These are phyloP conservation scores for Rubus parviflorus DNA, from an alignment of 306 rosid genomes.

Conservation along the genomic window DNA sequence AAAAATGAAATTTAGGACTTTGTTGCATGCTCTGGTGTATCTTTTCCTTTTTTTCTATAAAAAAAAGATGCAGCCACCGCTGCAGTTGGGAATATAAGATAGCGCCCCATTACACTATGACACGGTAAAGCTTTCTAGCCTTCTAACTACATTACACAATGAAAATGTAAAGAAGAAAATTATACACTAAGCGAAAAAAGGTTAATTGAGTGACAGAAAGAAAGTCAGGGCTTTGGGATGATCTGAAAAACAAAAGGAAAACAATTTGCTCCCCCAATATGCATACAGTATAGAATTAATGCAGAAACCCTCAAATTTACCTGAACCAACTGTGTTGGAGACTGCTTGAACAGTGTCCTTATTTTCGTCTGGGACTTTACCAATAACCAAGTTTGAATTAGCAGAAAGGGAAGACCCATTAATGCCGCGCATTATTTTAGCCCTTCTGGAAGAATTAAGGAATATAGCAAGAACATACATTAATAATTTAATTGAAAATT, in stretches of 20 bases:
- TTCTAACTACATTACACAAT: neutral
- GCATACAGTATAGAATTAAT: neutral
- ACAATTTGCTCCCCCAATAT: neutral
- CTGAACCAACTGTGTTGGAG: slow-evolving; percentile 49
- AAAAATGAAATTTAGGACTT: neutral
- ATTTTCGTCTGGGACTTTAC: slow-evolving; percentile 49
- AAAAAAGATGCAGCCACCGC: neutral
- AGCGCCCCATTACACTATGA: no score
- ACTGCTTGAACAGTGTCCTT: slow-evolving; percentile 40
- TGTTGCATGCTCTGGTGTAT: neutral
- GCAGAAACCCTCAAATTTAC: slow-evolving; percentile 40
- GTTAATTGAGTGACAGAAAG: neutral
- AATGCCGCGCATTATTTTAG: slow-evolving; percentile 61
- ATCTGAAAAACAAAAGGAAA: no score
- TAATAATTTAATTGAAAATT: neutral
- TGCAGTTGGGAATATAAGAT: neutral
- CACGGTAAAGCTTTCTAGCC: neutral
- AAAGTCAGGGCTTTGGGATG: no score
- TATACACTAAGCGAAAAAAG: no score
- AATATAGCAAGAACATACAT: neutral
- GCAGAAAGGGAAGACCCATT: slow-evolving; percentile 36
- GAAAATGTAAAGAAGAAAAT: no score
- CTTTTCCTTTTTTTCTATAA: no score
- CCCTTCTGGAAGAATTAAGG: slow-evolving; percentile 55
- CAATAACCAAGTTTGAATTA: slow-evolving; percentile 40